Evolutionary conservation across 1,139 yeast species (phyloP).

Genomic region (Pichia inconspicua): DNA sequence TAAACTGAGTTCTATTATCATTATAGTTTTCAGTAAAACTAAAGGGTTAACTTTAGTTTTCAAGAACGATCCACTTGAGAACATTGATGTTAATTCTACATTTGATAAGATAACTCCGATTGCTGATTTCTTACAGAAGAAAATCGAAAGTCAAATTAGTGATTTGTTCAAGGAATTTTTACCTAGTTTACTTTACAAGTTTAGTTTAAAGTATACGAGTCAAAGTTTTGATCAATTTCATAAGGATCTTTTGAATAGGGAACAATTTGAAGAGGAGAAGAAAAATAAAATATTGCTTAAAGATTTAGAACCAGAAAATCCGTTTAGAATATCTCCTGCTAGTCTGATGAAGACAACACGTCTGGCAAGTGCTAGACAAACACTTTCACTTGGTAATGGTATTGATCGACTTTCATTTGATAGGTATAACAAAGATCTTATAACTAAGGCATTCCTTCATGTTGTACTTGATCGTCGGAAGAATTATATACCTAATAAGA

Average conservation of each 20-base stretch:
- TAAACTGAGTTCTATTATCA: slow-evolving; percentile 70
- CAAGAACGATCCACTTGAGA: slow-evolving; percentile 80
- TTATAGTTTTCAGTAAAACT: slow-evolving; percentile 71
- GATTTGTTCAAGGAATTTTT: slow-evolving; percentile 76
- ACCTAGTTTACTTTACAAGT: slow-evolving; percentile 71
- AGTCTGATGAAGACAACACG: slow-evolving; percentile 65
- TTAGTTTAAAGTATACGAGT: slow-evolving; percentile 65
- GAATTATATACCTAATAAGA: slow-evolving; percentile 18
- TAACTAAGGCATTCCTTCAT: slow-evolving; percentile 28
- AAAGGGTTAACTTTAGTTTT: slow-evolving; percentile 83
- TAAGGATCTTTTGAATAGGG: slow-evolving; percentile 26
- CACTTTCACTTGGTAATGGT: slow-evolving; percentile 48
- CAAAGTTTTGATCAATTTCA: slow-evolving; percentile 34
- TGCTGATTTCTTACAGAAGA: slow-evolving; percentile 71
- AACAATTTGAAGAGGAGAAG: slow-evolving; percentile 23
- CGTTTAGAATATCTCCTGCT: slow-evolving; percentile 52
- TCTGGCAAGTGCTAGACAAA: slow-evolving; percentile 71
- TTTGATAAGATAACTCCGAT: slow-evolving; percentile 80
- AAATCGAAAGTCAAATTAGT: slow-evolving; percentile 74
- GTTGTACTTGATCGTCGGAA: slow-evolving; percentile 20
- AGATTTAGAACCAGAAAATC: slow-evolving; percentile 49
- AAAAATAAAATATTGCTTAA: slow-evolving; percentile 32
- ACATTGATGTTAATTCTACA: slow-evolving; percentile 73
- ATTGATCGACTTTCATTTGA: slow-evolving; percentile 26
- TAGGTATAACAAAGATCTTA: slow-evolving; percentile 25